These are phyloP conservation scores for Insectozyma bohioensis DNA, from an alignment of 1,139 yeast species.

Conservation along the genomic window DNA sequence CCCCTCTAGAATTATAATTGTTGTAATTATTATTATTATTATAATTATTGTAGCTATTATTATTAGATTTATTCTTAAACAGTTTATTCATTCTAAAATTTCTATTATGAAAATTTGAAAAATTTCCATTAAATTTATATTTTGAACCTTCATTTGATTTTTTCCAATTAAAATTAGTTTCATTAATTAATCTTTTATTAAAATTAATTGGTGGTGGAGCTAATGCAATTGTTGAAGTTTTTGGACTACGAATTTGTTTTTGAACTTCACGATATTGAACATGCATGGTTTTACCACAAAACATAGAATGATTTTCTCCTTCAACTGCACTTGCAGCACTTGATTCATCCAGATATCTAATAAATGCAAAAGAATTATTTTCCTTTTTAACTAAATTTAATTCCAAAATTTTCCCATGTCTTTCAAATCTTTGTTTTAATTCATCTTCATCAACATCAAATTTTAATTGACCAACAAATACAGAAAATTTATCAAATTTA, in stretches of 20 bases:
- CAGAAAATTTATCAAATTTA: conserved; percentile 63
- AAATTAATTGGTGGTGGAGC: conserved; percentile 79
- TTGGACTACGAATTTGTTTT: conserved; percentile 6
- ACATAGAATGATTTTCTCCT: conserved; percentile 75
- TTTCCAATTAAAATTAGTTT: not conserved
- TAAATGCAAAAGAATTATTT: conserved; percentile 67
- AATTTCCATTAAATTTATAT: conserved; percentile 4
- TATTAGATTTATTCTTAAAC: not conserved
- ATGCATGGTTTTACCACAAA: conserved; percentile 72
- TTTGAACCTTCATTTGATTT: conserved; percentile 1
- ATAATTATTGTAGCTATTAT: too few relatives aligned
- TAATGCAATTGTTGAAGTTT: conserved; percentile 35
- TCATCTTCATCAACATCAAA: conserved; percentile 52
- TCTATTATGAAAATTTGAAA: conserved; percentile 1
- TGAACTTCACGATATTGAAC: conserved; percentile 77
- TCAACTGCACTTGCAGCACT: conserved; percentile 84
- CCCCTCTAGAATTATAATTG: too few relatives aligned
- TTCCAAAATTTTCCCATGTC: conserved; percentile 64
- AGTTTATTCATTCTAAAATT: too few relatives aligned
- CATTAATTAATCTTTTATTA: conserved; percentile 29
- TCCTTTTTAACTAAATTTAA: conserved; percentile 52
- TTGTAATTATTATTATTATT: not conserved
- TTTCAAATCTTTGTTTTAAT: conserved; percentile 55
- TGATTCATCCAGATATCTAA: conserved; percentile 60
- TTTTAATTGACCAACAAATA: conserved; percentile 75